Base-by-base conservation (phyloP, 2,329 filamentous ascomycete species). In the Penicillium janthinellum region DNA sequence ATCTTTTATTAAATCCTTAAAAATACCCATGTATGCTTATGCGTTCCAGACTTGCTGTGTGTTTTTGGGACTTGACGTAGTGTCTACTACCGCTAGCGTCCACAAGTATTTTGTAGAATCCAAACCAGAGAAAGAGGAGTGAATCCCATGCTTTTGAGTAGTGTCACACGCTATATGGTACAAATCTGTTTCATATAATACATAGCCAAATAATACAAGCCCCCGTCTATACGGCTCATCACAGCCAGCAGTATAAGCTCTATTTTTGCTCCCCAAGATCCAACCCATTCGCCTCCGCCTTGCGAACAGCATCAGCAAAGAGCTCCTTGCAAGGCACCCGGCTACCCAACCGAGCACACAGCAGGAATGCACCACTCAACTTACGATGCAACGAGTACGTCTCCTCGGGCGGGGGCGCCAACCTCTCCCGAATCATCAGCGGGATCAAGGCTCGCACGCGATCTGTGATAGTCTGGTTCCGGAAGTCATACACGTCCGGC, bases 381-480 rank as follows among this genome's bases (percentile, higher is more conserved):
- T 99, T 99, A 61, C 95, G 86, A 77, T 99, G 95, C 70, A 99
- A 78, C 73, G 90, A 94, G 73, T 99, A 99, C 54, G 95, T 99
- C 82, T 99, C 95, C 79, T 99, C 96, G 0, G 95, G 95, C 25
- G 96, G 95, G 25, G 95, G 94, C 15, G 91, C 87, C 20, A 99
- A 79, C 38, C 95, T 81, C 81, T 99, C 95, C 58, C 86, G 86
- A 49, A 99, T 83, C 95, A 99, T 99, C 55, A 96, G 81, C 15
- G 95, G 95, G 66, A 99, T 98, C 55, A 96, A 83, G 3, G 82
- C 85, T 70, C 93, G 88, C 58, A 99, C 94, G 47, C 96, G 85
- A 71, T 98, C 93, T 0, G 95, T 99, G 67, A 99, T 98, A 1
- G 94, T 99, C 81, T 99, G 95, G 71, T 94, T 87, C 60, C 86